Evolutionary conservation across 2,329 filamentous ascomycete genomes (phyloP).

Genomic region (Fonsecaea erecta): DNA sequence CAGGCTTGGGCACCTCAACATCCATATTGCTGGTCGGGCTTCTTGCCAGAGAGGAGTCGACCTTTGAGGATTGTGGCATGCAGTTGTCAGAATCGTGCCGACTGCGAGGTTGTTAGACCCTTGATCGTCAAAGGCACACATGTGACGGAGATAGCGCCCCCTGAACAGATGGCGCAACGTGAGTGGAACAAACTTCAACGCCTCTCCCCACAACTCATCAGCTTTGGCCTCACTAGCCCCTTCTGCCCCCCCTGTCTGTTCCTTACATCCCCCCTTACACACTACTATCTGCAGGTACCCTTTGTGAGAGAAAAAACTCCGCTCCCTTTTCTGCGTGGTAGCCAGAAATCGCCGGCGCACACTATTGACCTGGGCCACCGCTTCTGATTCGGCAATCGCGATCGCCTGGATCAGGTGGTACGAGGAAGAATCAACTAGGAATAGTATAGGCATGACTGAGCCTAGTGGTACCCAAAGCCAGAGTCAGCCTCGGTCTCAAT

Average conservation of each 20-base stretch:
- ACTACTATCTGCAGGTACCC: conserved; percentile 27
- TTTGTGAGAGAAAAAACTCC: conserved; percentile 10
- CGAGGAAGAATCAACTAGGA: conserved; percentile 6
- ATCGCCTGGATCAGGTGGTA: conserved; percentile 19
- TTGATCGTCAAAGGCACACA: conserved; percentile 10
- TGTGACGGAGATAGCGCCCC: conserved; percentile 8
- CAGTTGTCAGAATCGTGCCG: neutral
- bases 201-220: conserved; percentile 1
- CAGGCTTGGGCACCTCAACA: conserved; percentile 53
- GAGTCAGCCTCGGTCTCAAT: conserved; percentile 11
- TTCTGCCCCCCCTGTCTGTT: conserved; percentile 2
- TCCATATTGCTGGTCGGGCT: neutral
- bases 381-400: conserved; percentile 22
- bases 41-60: neutral
- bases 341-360: conserved; percentile 23
- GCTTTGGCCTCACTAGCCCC: neutral
- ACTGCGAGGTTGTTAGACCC: neutral
- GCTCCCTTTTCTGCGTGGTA: conserved; percentile 25
- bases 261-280: conserved; percentile 11
- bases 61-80: conserved; percentile 1
- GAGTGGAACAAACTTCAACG: conserved; percentile 14
- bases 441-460: conserved; percentile 31
- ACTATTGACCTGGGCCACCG: conserved; percentile 12
- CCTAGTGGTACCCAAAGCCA: conserved; percentile 13
- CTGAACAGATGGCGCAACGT: conserved; percentile 24